Base-by-base conservation (phyloP, 2,329 filamentous ascomycete genomes). In the Dendrostoma leiphaemia region DNA sequence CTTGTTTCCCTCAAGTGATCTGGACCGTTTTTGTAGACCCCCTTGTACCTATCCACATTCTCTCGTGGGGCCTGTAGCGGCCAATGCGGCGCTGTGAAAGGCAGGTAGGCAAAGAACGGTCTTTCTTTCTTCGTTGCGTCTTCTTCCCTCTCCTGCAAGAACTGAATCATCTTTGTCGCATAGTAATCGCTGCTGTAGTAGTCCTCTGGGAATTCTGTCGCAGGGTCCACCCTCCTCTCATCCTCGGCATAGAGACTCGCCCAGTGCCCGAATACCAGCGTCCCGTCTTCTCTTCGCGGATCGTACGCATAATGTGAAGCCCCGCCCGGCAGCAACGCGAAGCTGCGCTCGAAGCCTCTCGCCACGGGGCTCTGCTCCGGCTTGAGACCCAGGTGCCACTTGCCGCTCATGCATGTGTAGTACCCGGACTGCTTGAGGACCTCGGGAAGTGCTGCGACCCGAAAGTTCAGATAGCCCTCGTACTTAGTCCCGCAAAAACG, bases 11-110 rank as follows among this genome's bases (percentile, higher is more conserved):
- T 73, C 12, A 86, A 71, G 0, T 71, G 78, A 17, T 83, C 79
- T 0, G 83, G 83, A 0, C 84, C 83, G 3, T 83, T 79, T 43
- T 84, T 77, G 61, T 86, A 86, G 0, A 81, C 69, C n/a, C 82
- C 82, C 13, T 73, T 74, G 64, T 85, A 86, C 59, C 82, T 79
- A n/a, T 74, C 71, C 37, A 81, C 76, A 49, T 78, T 76, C 54
- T 82, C 75, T 47, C 70, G 65, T 0, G 82, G 81, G 0, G 81
- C 81, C 60, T 86, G 83, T 5, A 86, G 67, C 1, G 83, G 83
- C 83, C 83, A 86, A 59, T 86, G 82, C 2, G 82, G 82, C 0
- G 82, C 83, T 0, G 81, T 82, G 63, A 84, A 86, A 1, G 82
- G 81, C 2, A 82, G 70, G 62, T 84, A 85, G 2, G 70, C 81